These are phyloP conservation scores for Schizothecium vesticola DNA, from an alignment of 495 filamentous ascomycete species.

Conservation along the genomic window DNA sequence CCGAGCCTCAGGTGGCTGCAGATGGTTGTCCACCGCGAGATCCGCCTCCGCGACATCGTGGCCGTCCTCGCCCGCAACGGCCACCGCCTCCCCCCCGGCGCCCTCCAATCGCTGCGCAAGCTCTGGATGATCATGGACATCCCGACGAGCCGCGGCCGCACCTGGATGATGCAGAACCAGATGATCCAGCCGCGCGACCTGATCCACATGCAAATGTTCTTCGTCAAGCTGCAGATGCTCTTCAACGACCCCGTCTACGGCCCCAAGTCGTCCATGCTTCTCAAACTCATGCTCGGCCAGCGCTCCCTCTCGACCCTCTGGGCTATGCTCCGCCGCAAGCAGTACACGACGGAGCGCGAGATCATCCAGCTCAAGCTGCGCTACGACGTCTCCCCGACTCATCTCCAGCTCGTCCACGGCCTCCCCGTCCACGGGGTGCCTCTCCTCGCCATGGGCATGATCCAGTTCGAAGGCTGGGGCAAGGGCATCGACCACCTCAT, in stretches of 20 bases:
- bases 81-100: slow-evolving; percentile 44
- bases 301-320: slow-evolving; percentile 45
- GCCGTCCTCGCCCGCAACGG: slow-evolving; percentile 45
- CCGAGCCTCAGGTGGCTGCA: slow-evolving; percentile 29
- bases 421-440: slow-evolving; percentile 44
- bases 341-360: slow-evolving; percentile 36
- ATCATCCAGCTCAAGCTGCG: slow-evolving; percentile 41
- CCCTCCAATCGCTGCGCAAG: slow-evolving; percentile 47
- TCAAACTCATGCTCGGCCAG: slow-evolving; percentile 56
- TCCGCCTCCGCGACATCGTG: slow-evolving; percentile 47
- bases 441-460: slow-evolving; percentile 40
- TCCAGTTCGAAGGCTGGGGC: slow-evolving; percentile 51
- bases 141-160: slow-evolving; percentile 43
- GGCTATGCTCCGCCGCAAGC: slow-evolving; percentile 41
- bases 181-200: slow-evolving; percentile 53
- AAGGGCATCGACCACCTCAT: slow-evolving; percentile 35
- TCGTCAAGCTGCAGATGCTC: slow-evolving; percentile 57
- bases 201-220: slow-evolving; percentile 48
- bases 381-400: slow-evolving; percentile 27
- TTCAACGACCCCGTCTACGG: slow-evolving; percentile 49
- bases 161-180: slow-evolving; percentile 43
- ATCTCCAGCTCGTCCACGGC: not conserved
- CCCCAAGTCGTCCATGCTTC: slow-evolving; percentile 34
- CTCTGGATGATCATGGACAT: slow-evolving; percentile 65
- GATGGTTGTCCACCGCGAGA: slow-evolving; percentile 26